These are phyloP conservation scores for Tetrapisispora iriomotensis DNA, from an alignment of 805 yeast genomes.

Conservation along the genomic window DNA sequence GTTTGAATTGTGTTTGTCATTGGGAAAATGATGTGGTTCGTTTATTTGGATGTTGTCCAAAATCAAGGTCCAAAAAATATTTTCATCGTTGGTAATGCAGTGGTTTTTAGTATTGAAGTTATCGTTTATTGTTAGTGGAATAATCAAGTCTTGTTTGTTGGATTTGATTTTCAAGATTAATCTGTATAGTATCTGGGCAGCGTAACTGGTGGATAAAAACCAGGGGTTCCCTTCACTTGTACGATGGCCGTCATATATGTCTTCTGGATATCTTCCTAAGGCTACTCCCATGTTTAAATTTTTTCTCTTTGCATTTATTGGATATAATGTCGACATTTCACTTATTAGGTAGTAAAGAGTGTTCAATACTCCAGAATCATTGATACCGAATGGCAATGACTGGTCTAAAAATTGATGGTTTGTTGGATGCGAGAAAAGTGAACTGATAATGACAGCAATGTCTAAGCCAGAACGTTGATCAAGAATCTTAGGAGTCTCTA, in stretches of 20 bases:
- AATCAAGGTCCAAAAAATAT: constrained; percentile 22
- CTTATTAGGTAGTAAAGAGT: constrained; percentile 52
- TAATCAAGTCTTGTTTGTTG: constrained; percentile 35
- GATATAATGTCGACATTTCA: constrained; percentile 67
- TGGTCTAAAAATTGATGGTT: neutral
- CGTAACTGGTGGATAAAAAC: constrained; percentile 72
- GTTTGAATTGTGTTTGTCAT: too few species aligned
- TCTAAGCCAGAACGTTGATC: constrained; percentile 49
- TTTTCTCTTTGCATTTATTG: constrained; percentile 47
- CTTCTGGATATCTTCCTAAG: constrained; percentile 90
- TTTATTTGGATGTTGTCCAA: constrained; percentile 7
- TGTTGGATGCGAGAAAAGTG: constrained; percentile 36
- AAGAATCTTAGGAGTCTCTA: constrained; percentile 50
- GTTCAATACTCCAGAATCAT: constrained; percentile 47
- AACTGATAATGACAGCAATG: constrained; percentile 51
- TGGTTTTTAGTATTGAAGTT: too few species aligned
- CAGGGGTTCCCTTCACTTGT: constrained; percentile 83
- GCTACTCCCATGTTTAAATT: constrained; percentile 40
- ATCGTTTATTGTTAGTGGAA: constrained; percentile 19
- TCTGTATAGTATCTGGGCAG: constrained; percentile 53
- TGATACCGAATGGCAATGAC: constrained; percentile 51
- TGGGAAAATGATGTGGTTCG: constrained; percentile 11
- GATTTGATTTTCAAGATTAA: constrained; percentile 35
- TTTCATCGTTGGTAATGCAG: constrained; percentile 8
- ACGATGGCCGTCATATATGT: constrained; percentile 68